Base-by-base conservation (phyloP, 1,284 basidiomycete genomes). In the Rhodotorula sp. region DNA sequence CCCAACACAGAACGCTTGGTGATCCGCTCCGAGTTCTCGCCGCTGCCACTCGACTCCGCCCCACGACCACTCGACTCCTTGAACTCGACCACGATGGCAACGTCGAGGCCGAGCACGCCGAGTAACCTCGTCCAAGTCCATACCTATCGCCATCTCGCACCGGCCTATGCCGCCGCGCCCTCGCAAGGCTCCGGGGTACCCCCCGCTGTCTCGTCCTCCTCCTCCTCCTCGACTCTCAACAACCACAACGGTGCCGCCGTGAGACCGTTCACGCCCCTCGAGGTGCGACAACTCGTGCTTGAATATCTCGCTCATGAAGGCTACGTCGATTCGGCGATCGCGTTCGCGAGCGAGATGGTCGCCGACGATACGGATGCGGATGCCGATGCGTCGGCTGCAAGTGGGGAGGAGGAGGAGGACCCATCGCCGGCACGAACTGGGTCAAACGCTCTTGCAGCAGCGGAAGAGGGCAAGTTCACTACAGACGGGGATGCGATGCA, bases 241-340 rank as follows among this genome's bases (percentile, higher is more conserved):
- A 48, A 34, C 34, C 34, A 34, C 34, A 34, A 4, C 5, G 7
- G 29, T 7, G 12, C 23, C 8, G 10, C 54, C 16, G 26, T 64
- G 23, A n/a, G 43, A n/a, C 62, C 69, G 12, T 71, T 61, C 29
- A 23, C 62, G 48, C 63, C 58, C 21, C 64, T 69, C 23, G 65
- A 76, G 15, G 23, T 74, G 31, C 87, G 88, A 62, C 82, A 86
- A n/a, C 83, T 94, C 56, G 89, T 94, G 12, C 83, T 93, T 61
- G 89, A 93, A 78, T 94, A 93, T 78, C 85, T 94, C 5, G 85
- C 87, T 69, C 90, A 92, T 78, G 85, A 87, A 58, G 89, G 89
- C 70, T 91, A 89, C 80, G 86, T 87, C 48, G 84, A 84, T 52
- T 90, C 91, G 0, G 90, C 90, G 8, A 83, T 85, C 49, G 88